Evolutionary conservation across 2,329 filamentous ascomycete species (phyloP).

Genomic region (Clonostachys rosea): DNA sequence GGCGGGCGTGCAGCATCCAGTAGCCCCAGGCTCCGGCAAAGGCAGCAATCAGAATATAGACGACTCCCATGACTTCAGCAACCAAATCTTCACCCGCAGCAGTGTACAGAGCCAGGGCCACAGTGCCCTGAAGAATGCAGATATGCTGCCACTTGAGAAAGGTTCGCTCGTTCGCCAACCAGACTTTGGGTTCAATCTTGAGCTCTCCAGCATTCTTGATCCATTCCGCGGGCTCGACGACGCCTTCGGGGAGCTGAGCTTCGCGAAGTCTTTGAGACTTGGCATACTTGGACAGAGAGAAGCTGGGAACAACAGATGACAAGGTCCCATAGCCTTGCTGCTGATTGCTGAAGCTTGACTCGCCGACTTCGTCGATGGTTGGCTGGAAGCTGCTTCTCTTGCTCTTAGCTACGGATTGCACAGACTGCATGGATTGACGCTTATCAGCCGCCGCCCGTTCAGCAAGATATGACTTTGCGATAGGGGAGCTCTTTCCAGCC

Average conservation of each 20-base stretch:
- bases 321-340: constrained; percentile 48
- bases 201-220: constrained; percentile 93
- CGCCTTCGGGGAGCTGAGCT: constrained; percentile 71
- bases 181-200: constrained; percentile 95
- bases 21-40: constrained; percentile 89
- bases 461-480: constrained; percentile 60
- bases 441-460: constrained; percentile 46
- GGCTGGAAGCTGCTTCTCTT: background rate
- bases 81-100: constrained; percentile 77
- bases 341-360: constrained; percentile 19
- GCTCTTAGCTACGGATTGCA: constrained; percentile 2
- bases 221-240: constrained; percentile 79
- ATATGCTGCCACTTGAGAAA: constrained; percentile 99
- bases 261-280: constrained; percentile 43
- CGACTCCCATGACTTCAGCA: constrained; percentile 73
- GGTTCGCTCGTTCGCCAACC: constrained; percentile 96
- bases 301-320: constrained; percentile 72
- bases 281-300: constrained; percentile 77
- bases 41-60: constrained; percentile 76
- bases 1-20: constrained; percentile 70
- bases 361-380: constrained; percentile 26
- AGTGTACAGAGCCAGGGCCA: constrained; percentile 84
- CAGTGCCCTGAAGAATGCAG: constrained; percentile 75
- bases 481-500: constrained; percentile 60
- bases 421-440: constrained; percentile 18